Conservation (phyloP, 768 basidiomycete species). For the Clitopilus passeckerianus region DNA sequence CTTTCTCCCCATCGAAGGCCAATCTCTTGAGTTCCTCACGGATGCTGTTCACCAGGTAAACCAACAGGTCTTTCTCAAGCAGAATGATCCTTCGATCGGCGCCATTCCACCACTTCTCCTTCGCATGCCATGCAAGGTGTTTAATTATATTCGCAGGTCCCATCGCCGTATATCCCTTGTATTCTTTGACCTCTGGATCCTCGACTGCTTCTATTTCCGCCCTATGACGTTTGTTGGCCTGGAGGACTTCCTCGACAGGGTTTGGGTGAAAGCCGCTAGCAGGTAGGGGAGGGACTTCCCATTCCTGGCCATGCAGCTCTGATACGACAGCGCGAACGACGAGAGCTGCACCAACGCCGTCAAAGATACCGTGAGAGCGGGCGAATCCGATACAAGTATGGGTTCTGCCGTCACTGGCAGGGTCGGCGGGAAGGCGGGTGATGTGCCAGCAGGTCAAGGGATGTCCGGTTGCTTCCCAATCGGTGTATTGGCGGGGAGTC, state of each 20-base stretch:
- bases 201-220: neutral
- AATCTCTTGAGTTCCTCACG: slow-evolving; percentile 16
- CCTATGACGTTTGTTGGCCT: slow-evolving; percentile 7
- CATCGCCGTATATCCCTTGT: slow-evolving; percentile 20
- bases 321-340: slow-evolving; percentile 32
- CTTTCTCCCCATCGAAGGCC: slow-evolving; percentile 5
- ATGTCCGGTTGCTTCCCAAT: slow-evolving; percentile 26
- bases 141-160: slow-evolving; percentile 24
- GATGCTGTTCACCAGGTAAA: slow-evolving; percentile 23
- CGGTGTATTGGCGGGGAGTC: slow-evolving; percentile 29
- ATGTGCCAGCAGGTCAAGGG: slow-evolving; percentile 41
- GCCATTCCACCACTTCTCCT: slow-evolving; percentile 31
- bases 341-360: slow-evolving; percentile 31
- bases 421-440: slow-evolving; percentile 30
- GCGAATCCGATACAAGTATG: slow-evolving; percentile 38
- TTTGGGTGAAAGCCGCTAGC: slow-evolving; percentile 26
- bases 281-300: slow-evolving; percentile 29
- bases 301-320: slow-evolving; percentile 30
- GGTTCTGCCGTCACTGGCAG: slow-evolving; percentile 15
- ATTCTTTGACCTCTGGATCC: slow-evolving; percentile 1
- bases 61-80: slow-evolving; percentile 23
- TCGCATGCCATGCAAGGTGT: slow-evolving; percentile 27
- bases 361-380: slow-evolving; percentile 36
- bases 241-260: slow-evolving; percentile 24
- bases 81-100: slow-evolving; percentile 28